phyloP scores from a whole-genome alignment of 2,329 filamentous ascomycete species.

The Cryphonectria radicalis region DNA sequence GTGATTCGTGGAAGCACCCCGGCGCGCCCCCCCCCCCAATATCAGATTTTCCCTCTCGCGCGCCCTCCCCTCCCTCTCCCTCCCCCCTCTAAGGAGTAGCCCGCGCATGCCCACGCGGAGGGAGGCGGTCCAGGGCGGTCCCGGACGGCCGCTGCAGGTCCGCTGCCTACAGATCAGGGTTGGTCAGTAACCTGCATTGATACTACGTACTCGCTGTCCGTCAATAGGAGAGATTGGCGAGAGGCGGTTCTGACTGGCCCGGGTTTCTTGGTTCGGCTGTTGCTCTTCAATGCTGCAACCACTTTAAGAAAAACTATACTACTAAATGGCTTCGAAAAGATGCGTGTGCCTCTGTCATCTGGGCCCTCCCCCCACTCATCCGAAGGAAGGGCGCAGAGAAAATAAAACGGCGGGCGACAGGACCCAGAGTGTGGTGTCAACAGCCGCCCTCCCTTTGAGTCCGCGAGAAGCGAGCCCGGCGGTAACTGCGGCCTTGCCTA shows the following conservation, averaged over 20 bases:
- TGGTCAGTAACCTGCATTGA: neutral
- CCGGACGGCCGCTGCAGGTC: conserved; percentile 16
- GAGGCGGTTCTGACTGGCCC: conserved; percentile 23
- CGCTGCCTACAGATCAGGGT: conserved; percentile 23
- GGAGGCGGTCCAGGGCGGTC: neutral
- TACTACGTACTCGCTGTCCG: conserved; percentile 7
- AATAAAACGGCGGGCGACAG: neutral
- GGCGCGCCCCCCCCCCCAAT: neutral
- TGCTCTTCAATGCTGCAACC: conserved; percentile 24
- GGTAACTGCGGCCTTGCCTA: conserved; percentile 20
- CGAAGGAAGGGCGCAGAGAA: neutral
- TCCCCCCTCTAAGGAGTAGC: neutral
- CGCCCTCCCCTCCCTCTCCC: too few relatives aligned
- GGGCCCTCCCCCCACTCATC: neutral
- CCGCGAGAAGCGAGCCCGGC: conserved; percentile 7
- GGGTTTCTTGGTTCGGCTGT: conserved; percentile 5
- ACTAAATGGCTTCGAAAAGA: neutral
- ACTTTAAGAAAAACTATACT: conserved; percentile 10
- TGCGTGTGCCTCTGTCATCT: neutral
- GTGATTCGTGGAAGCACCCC: conserved; percentile 25
- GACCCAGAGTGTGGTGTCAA: neutral
- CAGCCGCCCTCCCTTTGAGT: neutral
- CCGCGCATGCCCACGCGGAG: conserved; percentile 3
- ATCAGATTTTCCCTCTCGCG: neutral
- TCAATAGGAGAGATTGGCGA: conserved; percentile 18